Evolutionary conservation across 2,329 filamentous ascomycete genomes (phyloP), one percentile per base, ranked within the genome.

Genomic region (Metarhizium album): DNA sequence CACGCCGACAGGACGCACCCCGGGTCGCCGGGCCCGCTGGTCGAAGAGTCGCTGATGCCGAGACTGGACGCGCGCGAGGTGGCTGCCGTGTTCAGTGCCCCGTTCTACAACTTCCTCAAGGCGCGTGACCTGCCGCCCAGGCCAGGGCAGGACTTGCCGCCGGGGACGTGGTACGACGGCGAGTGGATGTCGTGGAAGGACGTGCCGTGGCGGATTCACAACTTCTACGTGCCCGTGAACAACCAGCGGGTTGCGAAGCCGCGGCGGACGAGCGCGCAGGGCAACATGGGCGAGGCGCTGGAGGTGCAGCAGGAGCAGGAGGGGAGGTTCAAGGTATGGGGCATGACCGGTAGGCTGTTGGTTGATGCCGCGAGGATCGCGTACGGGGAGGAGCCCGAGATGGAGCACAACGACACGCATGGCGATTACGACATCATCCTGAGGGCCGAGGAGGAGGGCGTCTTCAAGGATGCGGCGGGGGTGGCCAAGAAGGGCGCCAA

Each of bases 261-360:
- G 20, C 57, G 62, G n/a, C 56, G 56, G 23, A 53, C 64, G 50
- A 68, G 67, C 52, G 69, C 63, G 40, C 67, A 80, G 63, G 69
- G 71, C 49, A 66, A 70, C 42, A 60, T 72, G 45, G 67, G 66
- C 3, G 69, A 71, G 53, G 60, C 66, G 54, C 59, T 76, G 16
- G 71, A 79, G 52, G 71, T 76, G 55, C 72, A 70, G 45, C 62
- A 76, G 55, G 72, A 70, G 45, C 62, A 71, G 54, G 70, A 75
- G 53, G 72, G 72, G 2, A 74, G 86, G 37, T 95, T 93, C 68
- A 83, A 86, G 58, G 90, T 97, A 4, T 96, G 90, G 79, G 91
- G 91, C 16, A 91, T 97, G 88, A 97, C 91, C 49, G 91, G 89
- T 2, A 75, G 89, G 48, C 91, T 97, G 50, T 66, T 96, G 50